Conservation (phyloP, 148 eudicot species). For the Agrostemma githago region DNA sequence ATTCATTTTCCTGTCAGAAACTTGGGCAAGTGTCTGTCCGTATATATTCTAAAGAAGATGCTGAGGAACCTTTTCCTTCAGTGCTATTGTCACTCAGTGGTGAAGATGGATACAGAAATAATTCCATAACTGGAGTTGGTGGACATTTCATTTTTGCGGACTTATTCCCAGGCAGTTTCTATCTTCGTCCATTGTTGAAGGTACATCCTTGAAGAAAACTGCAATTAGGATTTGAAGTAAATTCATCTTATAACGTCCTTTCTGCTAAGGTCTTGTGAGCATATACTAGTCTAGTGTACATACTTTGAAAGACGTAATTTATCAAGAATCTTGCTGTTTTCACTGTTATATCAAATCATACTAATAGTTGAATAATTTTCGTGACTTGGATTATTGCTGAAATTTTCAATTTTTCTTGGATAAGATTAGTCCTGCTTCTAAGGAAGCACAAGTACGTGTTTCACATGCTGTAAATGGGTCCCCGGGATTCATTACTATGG, state of each 20-base stretch:
- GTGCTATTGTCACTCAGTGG: slow-evolving; percentile 89
- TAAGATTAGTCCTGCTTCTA: not conserved
- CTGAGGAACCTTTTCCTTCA: slow-evolving; percentile 77
- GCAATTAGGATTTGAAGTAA: not conserved
- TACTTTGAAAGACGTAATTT: not conserved
- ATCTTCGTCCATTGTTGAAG: slow-evolving; percentile 95
- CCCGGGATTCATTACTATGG: not conserved
- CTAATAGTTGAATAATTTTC: not conserved
- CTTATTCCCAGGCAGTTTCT: slow-evolving; percentile 96
- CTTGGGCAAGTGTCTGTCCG: slow-evolving; percentile 81
- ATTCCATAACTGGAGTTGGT: slow-evolving; percentile 77
- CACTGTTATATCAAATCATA: not conserved
- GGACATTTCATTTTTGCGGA: slow-evolving; percentile 63
- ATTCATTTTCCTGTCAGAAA: slow-evolving; percentile 92
- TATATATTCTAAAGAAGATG: slow-evolving; percentile 58
- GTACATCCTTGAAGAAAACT: slow-evolving; percentile 33
- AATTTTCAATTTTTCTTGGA: not conserved
- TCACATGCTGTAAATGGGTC: not conserved
- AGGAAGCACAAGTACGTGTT: not conserved
- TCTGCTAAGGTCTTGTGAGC: slow-evolving; percentile 8
- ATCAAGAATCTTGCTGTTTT: not conserved
- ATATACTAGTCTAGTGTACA: not conserved
- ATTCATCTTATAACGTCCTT: not conserved
- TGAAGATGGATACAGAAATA: slow-evolving; percentile 97
- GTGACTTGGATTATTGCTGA: not conserved